Evolutionary conservation across 805 yeast species (phyloP).

Genomic region (Priceomyces medius): DNA sequence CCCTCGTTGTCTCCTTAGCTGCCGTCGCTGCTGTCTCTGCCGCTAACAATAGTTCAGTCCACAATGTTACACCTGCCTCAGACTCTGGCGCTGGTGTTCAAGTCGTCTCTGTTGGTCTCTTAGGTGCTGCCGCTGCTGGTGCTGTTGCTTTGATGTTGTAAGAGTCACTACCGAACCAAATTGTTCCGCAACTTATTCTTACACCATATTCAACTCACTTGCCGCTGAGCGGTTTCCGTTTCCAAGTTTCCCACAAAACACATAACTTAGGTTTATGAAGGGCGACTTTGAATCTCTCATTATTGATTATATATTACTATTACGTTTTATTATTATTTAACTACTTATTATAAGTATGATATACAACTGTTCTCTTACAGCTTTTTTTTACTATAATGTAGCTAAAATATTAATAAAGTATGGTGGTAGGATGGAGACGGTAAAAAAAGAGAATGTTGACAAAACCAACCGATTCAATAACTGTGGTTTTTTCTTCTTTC

Average conservation of each 20-base stretch:
- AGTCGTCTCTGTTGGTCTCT: constrained; percentile 30
- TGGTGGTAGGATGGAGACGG: no score
- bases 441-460: no score
- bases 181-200: neutral
- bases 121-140: constrained; percentile 35
- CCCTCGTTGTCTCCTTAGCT: constrained; percentile 38
- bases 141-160: constrained; percentile 35
- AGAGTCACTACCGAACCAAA: neutral
- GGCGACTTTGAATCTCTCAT: neutral
- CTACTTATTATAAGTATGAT: neutral
- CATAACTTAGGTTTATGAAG: neutral
- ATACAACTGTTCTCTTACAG: neutral
- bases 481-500: no score
- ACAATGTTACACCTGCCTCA: constrained; percentile 20
- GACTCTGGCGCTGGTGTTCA: constrained; percentile 20
- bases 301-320: neutral
- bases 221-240: neutral
- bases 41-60: constrained; percentile 22
- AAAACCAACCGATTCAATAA: no score
- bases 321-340: neutral
- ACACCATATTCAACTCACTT: neutral
- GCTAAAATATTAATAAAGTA: no score
- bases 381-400: neutral
- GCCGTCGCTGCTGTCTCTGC: constrained; percentile 39
- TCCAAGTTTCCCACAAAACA: neutral